Base-by-base conservation (phyloP, 2,329 filamentous ascomycete species). In the Fusarium torreyae region DNA sequence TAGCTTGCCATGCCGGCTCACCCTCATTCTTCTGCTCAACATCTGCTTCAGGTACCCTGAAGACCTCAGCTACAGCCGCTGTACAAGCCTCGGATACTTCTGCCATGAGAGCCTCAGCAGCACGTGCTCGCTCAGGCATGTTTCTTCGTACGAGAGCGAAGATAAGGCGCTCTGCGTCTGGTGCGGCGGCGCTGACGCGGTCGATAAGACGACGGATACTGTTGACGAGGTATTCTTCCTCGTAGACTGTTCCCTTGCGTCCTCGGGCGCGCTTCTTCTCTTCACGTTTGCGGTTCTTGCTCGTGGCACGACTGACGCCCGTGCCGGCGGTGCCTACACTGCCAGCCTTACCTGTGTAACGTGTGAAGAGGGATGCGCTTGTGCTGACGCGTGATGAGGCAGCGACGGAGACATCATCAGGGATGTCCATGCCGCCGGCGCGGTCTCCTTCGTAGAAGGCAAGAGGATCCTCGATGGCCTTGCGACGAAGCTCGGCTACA, bases 221-320 rank as follows among this genome's bases (percentile, higher is more conserved):
- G 78, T 94, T 96, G 61, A 97, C 91, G 7, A 99, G 87, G 79
- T 99, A 99, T 80, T 98, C 96, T 77, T 98, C 95, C 79, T 99
- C 96, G 79, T 99, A 99, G 7, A 99, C 93, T 17, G 93, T 97
- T 13, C 96, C 96, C 84, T 98, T 98, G 79, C 97, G 95, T 24
- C 96, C 96, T 9, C 94, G 86, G 1, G 96, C 96, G 17, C 95
- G 89, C 86, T 99, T 99, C 79, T 97, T 90, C 84, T 99, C 96
- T 80, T 99, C 96, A 20, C 94, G 87, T 24, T 91, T 86, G 53
- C 94, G 89, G 77, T 97, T 98, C 84, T 96, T 97, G 76, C 89
- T 92, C 40, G 94, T 97, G 61, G 92, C 92, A 14, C 94, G 87
- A 50, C 90, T 92, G 4, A 92, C 90, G 31, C 89, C 88, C 14